Evolutionary conservation across 2,329 filamentous ascomycete species (phyloP).

Genomic region (Pseudogymnoascus sp.): DNA sequence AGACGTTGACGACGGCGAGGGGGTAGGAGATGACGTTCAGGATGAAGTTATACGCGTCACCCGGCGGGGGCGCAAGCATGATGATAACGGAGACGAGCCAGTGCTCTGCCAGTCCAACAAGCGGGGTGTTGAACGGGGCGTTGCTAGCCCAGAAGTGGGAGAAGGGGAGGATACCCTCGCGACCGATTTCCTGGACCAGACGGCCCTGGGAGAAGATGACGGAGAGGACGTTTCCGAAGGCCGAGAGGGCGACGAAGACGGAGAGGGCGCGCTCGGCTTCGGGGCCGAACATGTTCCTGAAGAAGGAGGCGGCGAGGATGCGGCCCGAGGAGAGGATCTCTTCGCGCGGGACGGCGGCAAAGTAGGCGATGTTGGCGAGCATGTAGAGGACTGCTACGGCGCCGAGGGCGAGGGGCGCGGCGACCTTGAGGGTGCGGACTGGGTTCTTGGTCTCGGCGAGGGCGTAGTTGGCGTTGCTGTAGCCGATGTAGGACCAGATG

Average conservation of each 20-base stretch:
- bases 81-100: constrained; percentile 57
- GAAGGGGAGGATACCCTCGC: constrained; percentile 58
- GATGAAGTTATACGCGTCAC: constrained; percentile 59
- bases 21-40: constrained; percentile 59
- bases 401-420: constrained; percentile 53
- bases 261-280: constrained; percentile 51
- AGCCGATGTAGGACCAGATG: constrained; percentile 63
- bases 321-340: constrained; percentile 45
- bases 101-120: constrained; percentile 55
- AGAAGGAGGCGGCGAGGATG: constrained; percentile 47
- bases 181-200: constrained; percentile 57
- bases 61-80: constrained; percentile 59
- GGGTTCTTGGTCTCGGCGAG: constrained; percentile 60
- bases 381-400: constrained; percentile 56
- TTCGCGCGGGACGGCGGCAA: constrained; percentile 47
- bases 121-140: constrained; percentile 54
- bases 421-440: constrained; percentile 55
- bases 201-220: constrained; percentile 63
- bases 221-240: constrained; percentile 58
- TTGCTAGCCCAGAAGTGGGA: constrained; percentile 57
- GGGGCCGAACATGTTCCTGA: constrained; percentile 48
- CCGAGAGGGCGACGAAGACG: constrained; percentile 60
- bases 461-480: constrained; percentile 61
- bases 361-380: constrained; percentile 60
- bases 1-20: constrained; percentile 49